Percentiles rank a stretch among this genome's conserved stretches.
Evolutionary conservation across 352 stramenopile genomes (phyloP).

Genomic region (Phytophthora cactorum): DNA sequence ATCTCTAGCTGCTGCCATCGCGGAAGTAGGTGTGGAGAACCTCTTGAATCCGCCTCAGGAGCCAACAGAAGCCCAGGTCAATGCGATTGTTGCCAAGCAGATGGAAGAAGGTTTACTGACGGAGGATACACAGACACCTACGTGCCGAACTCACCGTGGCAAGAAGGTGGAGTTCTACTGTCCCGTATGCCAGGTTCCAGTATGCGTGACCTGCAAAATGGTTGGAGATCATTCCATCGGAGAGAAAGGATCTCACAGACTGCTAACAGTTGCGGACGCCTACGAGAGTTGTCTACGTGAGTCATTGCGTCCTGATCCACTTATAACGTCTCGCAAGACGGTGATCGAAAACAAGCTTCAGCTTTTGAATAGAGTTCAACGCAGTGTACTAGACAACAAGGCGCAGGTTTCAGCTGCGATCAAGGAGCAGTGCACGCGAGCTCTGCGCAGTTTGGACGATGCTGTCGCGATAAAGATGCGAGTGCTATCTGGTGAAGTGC

Average conservation of each 20-base stretch:
- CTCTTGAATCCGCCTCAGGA: slow-evolving; percentile 7
- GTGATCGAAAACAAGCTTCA: slow-evolving; percentile 69
- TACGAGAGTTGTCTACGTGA: slow-evolving; percentile 74
- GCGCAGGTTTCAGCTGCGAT: slow-evolving; percentile 57
- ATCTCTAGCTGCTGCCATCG: slow-evolving; percentile 21
- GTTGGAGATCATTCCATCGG: slow-evolving; percentile 78
- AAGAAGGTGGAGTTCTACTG: slow-evolving; percentile 87
- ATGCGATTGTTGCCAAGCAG: slow-evolving; percentile 49
- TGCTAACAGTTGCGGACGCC: slow-evolving; percentile 67
- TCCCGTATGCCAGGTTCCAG: slow-evolving; percentile 54
- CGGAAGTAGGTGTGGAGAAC: slow-evolving; percentile 18
- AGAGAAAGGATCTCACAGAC: slow-evolving; percentile 75
- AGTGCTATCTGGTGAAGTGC: slow-evolving; percentile 58
- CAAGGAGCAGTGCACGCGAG: slow-evolving; percentile 54
- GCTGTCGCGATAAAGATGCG: slow-evolving; percentile 51
- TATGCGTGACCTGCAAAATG: slow-evolving; percentile 88
- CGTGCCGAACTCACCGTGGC: slow-evolving; percentile 48
- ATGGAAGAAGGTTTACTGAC: slow-evolving; percentile 47
- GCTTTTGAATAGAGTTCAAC: slow-evolving; percentile 42
- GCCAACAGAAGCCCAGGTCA: slow-evolving; percentile 32
- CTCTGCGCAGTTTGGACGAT: slow-evolving; percentile 51
- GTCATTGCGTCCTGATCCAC: slow-evolving; percentile 63
- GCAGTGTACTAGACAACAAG: slow-evolving; percentile 48
- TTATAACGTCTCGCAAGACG: slow-evolving; percentile 68
- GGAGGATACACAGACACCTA: slow-evolving; percentile 33